Evolutionary conservation across 2,329 filamentous ascomycete genomes (phyloP).

Genomic region (Fusarium sp.): DNA sequence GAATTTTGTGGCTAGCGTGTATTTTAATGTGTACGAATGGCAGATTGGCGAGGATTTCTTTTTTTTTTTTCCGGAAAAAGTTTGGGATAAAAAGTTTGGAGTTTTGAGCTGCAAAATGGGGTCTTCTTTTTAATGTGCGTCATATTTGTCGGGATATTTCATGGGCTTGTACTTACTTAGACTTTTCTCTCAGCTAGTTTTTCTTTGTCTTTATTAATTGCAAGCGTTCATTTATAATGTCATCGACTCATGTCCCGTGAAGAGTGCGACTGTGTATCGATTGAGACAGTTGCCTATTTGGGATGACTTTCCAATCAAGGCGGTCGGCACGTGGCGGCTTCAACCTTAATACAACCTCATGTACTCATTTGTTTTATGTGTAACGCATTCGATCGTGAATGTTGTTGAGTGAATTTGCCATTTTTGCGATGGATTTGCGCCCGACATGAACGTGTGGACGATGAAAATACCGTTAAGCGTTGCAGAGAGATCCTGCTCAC

Average conservation of each 20-base stretch:
- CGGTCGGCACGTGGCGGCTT: neutral
- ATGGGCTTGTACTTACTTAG: slow-evolving; percentile 15
- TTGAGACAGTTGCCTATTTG: neutral
- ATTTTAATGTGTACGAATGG: slow-evolving; percentile 29
- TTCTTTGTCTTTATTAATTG: slow-evolving; percentile 13
- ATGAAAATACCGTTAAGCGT: no score
- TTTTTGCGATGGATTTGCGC: no score
- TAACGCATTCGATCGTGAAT: no score
- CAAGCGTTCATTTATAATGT: slow-evolving; percentile 3
- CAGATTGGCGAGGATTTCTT: slow-evolving; percentile 1
- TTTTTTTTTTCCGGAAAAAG: slow-evolving; percentile 1
- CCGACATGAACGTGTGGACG: no score
- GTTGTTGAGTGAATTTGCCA: no score
- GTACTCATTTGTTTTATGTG: neutral
- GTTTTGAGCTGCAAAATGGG: slow-evolving; percentile 5
- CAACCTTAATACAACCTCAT: neutral
- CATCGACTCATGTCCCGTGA: fast-evolving
- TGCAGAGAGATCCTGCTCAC: no score
- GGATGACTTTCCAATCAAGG: neutral
- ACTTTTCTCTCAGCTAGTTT: slow-evolving; percentile 19
- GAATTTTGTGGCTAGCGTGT: slow-evolving; percentile 28
- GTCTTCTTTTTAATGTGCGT: neutral
- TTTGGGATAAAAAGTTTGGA: slow-evolving; percentile 12
- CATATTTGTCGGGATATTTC: neutral
- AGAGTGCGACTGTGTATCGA: neutral